Evolutionary conservation across 345 rosid genomes (phyloP).

Genomic region (Rhizophora mangle): DNA sequence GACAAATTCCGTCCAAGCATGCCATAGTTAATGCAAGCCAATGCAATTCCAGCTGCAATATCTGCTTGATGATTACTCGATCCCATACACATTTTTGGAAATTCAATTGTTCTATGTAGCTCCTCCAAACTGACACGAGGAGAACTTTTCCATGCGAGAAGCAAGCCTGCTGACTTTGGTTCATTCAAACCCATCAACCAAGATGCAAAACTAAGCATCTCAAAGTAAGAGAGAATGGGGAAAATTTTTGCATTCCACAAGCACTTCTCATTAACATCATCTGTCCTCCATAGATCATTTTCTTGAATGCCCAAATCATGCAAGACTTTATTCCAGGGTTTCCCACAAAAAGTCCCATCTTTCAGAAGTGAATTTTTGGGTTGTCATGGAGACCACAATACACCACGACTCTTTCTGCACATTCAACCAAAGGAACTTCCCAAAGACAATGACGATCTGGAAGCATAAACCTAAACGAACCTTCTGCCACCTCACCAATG

Average conservation of each 20-base stretch:
- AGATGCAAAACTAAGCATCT: conserved; percentile 72
- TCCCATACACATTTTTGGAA: conserved; percentile 73
- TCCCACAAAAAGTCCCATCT: conserved; percentile 90
- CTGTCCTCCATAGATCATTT: conserved; percentile 68
- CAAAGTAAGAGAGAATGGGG: conserved; percentile 64
- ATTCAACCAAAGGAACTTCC: conserved; percentile 90
- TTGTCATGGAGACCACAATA: conserved; percentile 96
- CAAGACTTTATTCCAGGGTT: conserved; percentile 76
- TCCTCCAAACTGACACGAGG: conserved; percentile 92
- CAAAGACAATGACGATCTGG: conserved; percentile 97
- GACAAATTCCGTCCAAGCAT: conserved; percentile 81
- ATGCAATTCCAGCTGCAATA: conserved; percentile 91
- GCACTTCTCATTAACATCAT: conserved; percentile 57
- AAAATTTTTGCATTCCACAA: conserved; percentile 93
- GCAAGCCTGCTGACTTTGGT: conserved; percentile 35
- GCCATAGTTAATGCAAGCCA: conserved; percentile 86
- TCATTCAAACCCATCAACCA: conserved; percentile 91
- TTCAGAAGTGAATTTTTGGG: conserved; percentile 59
- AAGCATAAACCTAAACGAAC: conserved; percentile 63
- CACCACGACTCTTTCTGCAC: conserved; percentile 62
- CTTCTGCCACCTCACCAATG: conserved; percentile 29
- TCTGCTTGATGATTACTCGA: conserved; percentile 90
- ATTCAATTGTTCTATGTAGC: conserved; percentile 86
- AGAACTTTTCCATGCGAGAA: conserved; percentile 69
- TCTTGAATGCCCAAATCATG: conserved; percentile 68